Evolutionary conservation across 441 rosid genomes (phyloP), one percentile per base, ranked within the genome.

Genomic region (Corymbia citriodora): DNA sequence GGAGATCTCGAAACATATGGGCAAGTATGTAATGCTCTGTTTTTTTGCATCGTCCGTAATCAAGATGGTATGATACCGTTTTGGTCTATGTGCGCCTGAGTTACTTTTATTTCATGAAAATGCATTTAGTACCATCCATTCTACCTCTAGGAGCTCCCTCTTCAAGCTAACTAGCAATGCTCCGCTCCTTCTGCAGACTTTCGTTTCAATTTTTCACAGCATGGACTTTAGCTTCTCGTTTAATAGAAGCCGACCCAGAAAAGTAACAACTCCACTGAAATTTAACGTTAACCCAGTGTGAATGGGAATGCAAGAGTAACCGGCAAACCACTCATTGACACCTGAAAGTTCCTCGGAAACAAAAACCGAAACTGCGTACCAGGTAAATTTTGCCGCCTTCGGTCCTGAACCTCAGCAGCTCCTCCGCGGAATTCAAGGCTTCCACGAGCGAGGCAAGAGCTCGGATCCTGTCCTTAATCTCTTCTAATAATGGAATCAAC

Each of bases 401-500:
- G 89, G 93, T 72, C 48, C 97, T 96, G 48, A 94, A 94, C 93
- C 92, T 90, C 89, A 97, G 96, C 95, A 97, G 91, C 92, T 97
- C 99, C 92, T 93, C 94, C 49, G 98, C 96, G 16, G 93, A 95
- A 87, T 74, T 82, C 88, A 97, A 89, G 50, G 97, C 95, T 11
- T 93, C 95, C 90, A 94, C 91, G 40, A 97, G 92, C 59, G 92
- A 94, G 40, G 92, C 86, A 86, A 97, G 91, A 89, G 97, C 96
- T 49, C 87, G 89, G 23, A 90, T 18, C 6, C 89, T 87, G 36
- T 97, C 99, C 91, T 94, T 93, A 93, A 96, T 96, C 94, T 97
- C 99, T 92, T 97, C 99, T 54, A 97, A 91, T 96, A 97, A 93
- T 89, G 99, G 97, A 90, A 93, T 94, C 93, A 97, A 92, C 86